Evolutionary conservation across 2,329 filamentous ascomycete genomes (phyloP).

Genomic region (Colletotrichum cereale): DNA sequence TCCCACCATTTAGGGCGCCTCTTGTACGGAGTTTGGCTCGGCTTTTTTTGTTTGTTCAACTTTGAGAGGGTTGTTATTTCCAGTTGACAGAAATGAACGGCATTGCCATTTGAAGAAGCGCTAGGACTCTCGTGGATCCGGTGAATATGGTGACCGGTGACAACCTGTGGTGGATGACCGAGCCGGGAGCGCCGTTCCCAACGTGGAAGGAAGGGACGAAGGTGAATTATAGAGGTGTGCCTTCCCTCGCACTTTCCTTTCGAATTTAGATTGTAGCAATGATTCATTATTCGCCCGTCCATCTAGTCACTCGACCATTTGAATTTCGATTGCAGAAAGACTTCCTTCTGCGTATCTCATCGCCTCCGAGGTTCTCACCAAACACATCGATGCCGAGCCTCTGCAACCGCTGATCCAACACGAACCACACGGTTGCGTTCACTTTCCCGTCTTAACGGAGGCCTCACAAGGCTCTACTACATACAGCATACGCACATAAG

Average conservation of each 20-base stretch:
- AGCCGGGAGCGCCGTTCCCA: not conserved
- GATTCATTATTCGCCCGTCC: not conserved
- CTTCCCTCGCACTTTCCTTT: not conserved
- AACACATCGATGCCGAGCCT: not conserved
- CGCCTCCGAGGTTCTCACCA: no score
- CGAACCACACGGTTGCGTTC: not conserved
- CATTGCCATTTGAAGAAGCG: not conserved
- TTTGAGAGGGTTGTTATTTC: constrained; percentile 12
- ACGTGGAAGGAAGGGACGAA: constrained; percentile 3
- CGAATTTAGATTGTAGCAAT: no score
- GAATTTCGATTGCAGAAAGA: not conserved
- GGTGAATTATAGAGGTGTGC: not conserved
- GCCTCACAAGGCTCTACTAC: not conserved
- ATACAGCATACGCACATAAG: not conserved
- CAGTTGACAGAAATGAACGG: not conserved
- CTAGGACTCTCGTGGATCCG: not conserved
- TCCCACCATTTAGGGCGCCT: constrained; percentile 22
- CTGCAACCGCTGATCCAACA: not conserved
- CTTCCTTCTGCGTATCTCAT: not conserved
- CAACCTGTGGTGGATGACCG: not conserved
- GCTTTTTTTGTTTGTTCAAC: constrained; percentile 12
- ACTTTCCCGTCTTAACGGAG: not conserved
- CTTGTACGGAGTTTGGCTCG: constrained; percentile 37
- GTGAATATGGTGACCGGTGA: not conserved
- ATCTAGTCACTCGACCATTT: not conserved